phyloP scores from a whole-genome alignment of 1,139 yeast species.

The Debaryomyces udenii region DNA sequence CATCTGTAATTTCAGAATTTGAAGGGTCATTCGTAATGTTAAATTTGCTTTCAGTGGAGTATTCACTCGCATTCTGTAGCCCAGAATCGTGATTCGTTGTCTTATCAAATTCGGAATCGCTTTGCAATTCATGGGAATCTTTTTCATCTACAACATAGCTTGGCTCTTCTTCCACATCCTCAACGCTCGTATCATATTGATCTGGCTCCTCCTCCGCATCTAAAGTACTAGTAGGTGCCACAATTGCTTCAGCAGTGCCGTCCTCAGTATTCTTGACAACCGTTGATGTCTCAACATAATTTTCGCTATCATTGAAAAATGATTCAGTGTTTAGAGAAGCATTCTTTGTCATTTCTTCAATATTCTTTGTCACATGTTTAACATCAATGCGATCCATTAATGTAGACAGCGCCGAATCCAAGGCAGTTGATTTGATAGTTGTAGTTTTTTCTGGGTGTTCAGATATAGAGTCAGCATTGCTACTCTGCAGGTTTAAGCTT shows the following conservation, averaged over 20 bases:
- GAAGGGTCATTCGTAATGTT: no score
- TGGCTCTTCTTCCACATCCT: no score
- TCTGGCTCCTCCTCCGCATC: no score
- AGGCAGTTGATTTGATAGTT: slow-evolving; percentile 6
- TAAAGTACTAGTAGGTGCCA: no score
- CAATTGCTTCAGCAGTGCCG: no score
- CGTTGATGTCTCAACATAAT: slow-evolving; percentile 19
- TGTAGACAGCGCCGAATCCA: neutral
- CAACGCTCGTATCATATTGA: no score
- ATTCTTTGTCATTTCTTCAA: slow-evolving; percentile 20
- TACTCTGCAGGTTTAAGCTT: slow-evolving; percentile 1
- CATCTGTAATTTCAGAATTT: slow-evolving; percentile 1
- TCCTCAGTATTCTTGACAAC: slow-evolving; percentile 9
- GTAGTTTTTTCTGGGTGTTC: slow-evolving; percentile 4
- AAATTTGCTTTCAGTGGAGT: no score
- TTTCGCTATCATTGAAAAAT: slow-evolving; percentile 19
- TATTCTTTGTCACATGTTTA: slow-evolving; percentile 23
- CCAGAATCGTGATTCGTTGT: no score
- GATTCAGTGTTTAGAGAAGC: slow-evolving; percentile 24
- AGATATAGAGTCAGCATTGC: neutral
- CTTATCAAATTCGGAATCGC: no score
- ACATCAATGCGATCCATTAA: slow-evolving; percentile 15
- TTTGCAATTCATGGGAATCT: no score
- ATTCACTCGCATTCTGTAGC: no score
- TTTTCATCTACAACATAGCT: no score